phyloP scores from a whole-genome alignment of 768 basidiomycete genomes.

The Suillus plorans region DNA sequence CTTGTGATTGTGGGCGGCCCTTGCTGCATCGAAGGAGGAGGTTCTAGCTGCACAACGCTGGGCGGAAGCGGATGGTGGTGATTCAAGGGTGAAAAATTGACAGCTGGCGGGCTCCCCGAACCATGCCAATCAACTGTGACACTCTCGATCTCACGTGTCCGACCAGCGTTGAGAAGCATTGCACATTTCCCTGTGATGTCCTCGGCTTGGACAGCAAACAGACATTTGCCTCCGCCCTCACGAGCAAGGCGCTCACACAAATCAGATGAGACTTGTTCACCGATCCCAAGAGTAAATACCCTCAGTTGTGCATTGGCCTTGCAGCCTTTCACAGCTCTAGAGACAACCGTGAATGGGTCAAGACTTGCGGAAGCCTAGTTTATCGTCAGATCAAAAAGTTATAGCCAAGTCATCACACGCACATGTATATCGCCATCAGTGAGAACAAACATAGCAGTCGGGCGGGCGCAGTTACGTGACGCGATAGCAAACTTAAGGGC shows the following conservation, averaged over 20 bases:
- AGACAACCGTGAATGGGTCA: conserved; percentile 18
- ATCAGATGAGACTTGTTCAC: conserved; percentile 45
- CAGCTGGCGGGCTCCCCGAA: conserved; percentile 15
- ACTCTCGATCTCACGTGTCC: conserved; percentile 43
- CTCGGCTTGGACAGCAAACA: conserved; percentile 47
- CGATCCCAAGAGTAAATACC: conserved; percentile 61
- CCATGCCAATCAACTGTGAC: conserved; percentile 50
- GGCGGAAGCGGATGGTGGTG: conserved; percentile 21
- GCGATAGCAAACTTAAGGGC: conserved; percentile 43
- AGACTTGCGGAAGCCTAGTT: conserved; percentile 18
- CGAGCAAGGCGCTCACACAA: conserved; percentile 55
- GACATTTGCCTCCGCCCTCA: conserved; percentile 49
- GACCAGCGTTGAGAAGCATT: conserved; percentile 50
- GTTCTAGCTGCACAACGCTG: conserved; percentile 27
- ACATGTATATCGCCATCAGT: conserved; percentile 54
- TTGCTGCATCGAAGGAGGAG: conserved; percentile 34
- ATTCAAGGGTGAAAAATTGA: conserved; percentile 4
- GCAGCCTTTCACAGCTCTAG: conserved; percentile 34
- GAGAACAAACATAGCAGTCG: conserved; percentile 54
- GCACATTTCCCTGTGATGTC: conserved; percentile 49
- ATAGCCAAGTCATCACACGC: neutral
- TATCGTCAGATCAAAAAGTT: neutral
- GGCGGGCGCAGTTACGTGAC: conserved; percentile 31
- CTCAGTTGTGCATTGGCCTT: conserved; percentile 36
- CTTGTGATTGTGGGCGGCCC: conserved; percentile 29